Conservation (phyloP, 192 early-diverging fungal genomes). For the Linnemannia elongata region DNA sequence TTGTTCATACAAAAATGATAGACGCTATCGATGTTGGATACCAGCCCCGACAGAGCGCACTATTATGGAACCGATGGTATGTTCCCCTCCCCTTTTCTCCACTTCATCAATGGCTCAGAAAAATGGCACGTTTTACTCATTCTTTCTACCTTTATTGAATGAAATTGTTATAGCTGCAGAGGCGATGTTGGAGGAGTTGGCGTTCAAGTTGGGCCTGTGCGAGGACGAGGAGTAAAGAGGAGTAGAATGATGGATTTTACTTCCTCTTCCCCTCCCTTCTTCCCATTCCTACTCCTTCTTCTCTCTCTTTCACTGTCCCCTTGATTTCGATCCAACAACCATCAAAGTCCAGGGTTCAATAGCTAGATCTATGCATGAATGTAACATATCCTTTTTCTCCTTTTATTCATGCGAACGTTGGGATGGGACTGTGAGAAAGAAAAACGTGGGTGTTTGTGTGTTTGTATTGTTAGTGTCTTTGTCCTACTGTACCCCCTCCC, state of each 20-base stretch:
- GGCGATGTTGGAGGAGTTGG: constrained; percentile 50
- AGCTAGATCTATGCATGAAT: too few relatives aligned
- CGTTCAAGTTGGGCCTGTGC: constrained; percentile 43
- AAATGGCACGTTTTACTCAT: neutral
- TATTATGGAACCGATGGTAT: constrained; percentile 50
- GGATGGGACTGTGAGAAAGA: neutral
- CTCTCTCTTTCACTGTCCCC: too few relatives aligned
- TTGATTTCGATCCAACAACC: too few relatives aligned
- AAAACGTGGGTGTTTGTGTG: neutral
- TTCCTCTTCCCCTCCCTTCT: neutral
- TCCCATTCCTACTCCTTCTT: too few relatives aligned
- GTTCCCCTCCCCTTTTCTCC: neutral
- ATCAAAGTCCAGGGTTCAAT: too few relatives aligned
- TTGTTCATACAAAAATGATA: neutral
- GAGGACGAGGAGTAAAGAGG: constrained; percentile 13
- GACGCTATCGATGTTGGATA: constrained; percentile 51
- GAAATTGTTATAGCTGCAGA: constrained; percentile 22
- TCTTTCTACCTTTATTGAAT: neutral
- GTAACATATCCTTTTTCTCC: neutral
- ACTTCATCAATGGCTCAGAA: neutral
- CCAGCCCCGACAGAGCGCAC: constrained; percentile 39
- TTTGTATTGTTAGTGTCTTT: neutral
- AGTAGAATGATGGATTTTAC: neutral
- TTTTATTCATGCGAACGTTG: neutral
- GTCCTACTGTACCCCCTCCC: too few relatives aligned